Evolutionary conservation across 148 eudicot genomes (phyloP).

Genomic region (Amaranthus palmeri): DNA sequence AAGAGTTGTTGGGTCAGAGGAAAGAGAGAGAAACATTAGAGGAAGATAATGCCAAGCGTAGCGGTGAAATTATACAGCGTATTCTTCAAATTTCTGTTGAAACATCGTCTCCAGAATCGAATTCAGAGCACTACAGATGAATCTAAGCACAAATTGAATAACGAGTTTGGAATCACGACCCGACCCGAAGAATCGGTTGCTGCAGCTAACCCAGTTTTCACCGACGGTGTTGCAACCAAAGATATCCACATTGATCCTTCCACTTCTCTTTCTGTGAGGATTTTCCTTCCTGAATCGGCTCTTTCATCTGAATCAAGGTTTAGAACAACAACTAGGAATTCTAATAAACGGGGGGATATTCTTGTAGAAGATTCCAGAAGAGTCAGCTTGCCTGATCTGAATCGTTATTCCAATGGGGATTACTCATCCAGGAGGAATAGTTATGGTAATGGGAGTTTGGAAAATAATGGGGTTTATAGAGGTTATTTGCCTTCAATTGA

Average conservation of each 20-base stretch:
- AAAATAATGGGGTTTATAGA: conserved; percentile 36
- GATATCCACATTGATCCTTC: conserved; percentile 82
- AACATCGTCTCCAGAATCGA: conserved; percentile 74
- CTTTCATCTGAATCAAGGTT: conserved; percentile 29
- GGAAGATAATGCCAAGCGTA: conserved; percentile 74
- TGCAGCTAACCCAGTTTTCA: conserved; percentile 64
- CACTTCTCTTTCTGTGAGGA: conserved; percentile 63
- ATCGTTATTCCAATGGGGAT: conserved; percentile 8
- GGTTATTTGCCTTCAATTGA: conserved; percentile 54
- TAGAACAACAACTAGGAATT: conserved; percentile 23
- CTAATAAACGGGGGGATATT: conserved; percentile 25
- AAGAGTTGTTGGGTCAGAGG: background rate
- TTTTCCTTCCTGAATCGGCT: conserved; percentile 73
- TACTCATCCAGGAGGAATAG: conserved; percentile 40
- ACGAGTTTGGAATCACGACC: conserved; percentile 64
- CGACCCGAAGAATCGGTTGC: conserved; percentile 80
- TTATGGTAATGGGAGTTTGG: conserved; percentile 37
- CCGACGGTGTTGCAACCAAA: conserved; percentile 88
- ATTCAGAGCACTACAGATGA: conserved; percentile 40
- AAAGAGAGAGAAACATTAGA: background rate
- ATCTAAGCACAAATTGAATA: conserved; percentile 11
- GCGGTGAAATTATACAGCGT: conserved; percentile 92
- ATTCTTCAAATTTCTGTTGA: conserved; percentile 78
- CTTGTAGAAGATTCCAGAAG: conserved; percentile 13
- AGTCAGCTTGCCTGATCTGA: conserved; percentile 1